Evolutionary conservation across 106 monocot genomes (phyloP), one percentile per base, ranked within the genome.

Genomic region (Ottelia alismoides): DNA sequence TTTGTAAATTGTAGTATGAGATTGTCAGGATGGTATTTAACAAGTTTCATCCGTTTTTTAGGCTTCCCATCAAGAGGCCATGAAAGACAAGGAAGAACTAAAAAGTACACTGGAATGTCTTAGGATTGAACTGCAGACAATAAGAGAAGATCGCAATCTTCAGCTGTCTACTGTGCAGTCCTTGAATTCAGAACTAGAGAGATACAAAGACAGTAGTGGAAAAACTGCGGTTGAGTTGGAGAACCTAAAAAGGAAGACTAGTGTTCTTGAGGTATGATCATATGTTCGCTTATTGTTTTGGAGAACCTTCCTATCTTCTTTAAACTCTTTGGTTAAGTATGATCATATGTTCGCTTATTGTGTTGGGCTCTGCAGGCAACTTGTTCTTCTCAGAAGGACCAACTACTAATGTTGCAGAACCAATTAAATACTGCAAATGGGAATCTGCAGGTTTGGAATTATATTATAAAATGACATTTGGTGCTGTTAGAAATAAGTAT

Each of bases 81-180:
- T 81, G 28, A 81, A 68, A 52, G 70, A 74, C 31, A 88, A 70
- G 44, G 94, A 96, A 58, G 78, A 78, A 7, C 51, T 83, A 28
- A 83, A 25, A 30, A 80, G 61, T 25, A 82, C 70, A 61, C 45
- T 83, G 7, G 67, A 55, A 27, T 72, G 51, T 24, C 72, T 96
- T 53, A 78, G 81, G 57, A 27, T 30, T 58, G 88, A 96, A 54
- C 22, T 96, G 69, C 70, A 82, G 18, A 73, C 70, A 69, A 69
- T 82, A 25, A 84, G 76, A 66, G 81, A 71, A 40, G 94, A 88
- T 40, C 78, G 84, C 65, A 84, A 96, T 58, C 45, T 65, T 9
- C 67, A 76, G 43, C 49, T 78, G 11, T 31, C 65, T 23, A 52
- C 76, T 22, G 59, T 84, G 4, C 72, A 85, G 22, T 67, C 53